Base-by-base conservation (phyloP, 1,139 yeast species). In the Saccharomyces hybrid region DNA sequence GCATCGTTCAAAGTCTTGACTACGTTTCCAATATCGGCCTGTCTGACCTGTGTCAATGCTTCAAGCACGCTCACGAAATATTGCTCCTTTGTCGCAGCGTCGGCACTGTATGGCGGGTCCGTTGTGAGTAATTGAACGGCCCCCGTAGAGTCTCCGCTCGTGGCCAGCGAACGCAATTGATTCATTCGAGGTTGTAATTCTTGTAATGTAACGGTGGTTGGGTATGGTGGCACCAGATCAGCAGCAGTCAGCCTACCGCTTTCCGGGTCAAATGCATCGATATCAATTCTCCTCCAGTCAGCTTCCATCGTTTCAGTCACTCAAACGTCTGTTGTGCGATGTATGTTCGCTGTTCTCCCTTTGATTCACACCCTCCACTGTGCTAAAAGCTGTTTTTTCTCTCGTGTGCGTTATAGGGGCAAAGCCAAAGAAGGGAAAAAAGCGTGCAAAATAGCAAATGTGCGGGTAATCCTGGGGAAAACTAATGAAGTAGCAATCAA, bases 261-360 rank as follows among this genome's bases (percentile, higher is more conserved):
- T 54, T 89, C 96, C 5, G 95, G 86, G 66, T 91, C 97, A 64
- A 83, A 83, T 26, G 90, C 88, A 72, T 93, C 98, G 56, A 93
- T 84, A 70, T 93, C 96, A 64, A 91, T 88, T 78, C 91, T 83
- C 79, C 99, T 74, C 78, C 78, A 75, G 58, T 75, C 76, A 5
- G 47, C 28, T 49, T 71, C 73, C 72, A 71, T 70, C 48, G 24
- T 19, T 38, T 16, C 9, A 2, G 19, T 38, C 44, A 12, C 4
- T 38, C 44, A 12, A 9, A 16, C 24, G 24, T 24, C 12, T 38
- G 24, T 38, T 4, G 5, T 38, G 24, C 24, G n/a, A 4, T 38
- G 11, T 9, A 19, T 38, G 6, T 38, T 9, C 24, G 8, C 44
- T 38, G n/a, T 4, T 12, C 24, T 38, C 44, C 21, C 9, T 9